Percentiles rank a stretch among this genome's conserved stretches.
These are phyloP conservation scores for Pseudogymnoascus sp. DNA, from an alignment of 2,329 filamentous ascomycete genomes.

Conservation along the genomic window DNA sequence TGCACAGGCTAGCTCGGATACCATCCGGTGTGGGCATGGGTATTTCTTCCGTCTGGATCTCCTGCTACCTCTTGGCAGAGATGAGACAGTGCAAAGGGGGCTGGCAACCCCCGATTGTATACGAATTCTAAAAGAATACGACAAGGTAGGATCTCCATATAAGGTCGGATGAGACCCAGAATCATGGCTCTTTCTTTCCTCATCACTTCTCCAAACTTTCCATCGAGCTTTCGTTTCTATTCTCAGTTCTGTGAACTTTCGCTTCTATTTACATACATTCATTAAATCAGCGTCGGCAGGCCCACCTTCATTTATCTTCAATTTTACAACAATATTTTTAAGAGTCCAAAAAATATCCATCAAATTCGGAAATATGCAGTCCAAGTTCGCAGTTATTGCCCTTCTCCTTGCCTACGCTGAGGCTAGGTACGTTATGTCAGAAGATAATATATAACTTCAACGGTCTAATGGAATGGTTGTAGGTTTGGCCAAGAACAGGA, in stretches of 20 bases:
- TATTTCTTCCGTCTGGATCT: not conserved
- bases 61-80: not conserved
- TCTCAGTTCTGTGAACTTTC: conserved; percentile 27
- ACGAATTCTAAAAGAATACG: not conserved
- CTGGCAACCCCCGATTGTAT: not conserved
- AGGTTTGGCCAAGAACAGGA: conserved; percentile 56
- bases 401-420: conserved; percentile 22
- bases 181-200: conserved; percentile 12
- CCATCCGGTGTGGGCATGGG: not conserved
- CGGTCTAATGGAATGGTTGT: conserved; percentile 12
- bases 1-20: not conserved
- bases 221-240: conserved; percentile 18
- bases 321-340: conserved; percentile 10
- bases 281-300: conserved; percentile 19
- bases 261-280: conserved; percentile 21
- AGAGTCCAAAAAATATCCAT: not conserved
- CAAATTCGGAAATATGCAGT: conserved; percentile 19
- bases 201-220: conserved; percentile 14
- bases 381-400: conserved; percentile 20
- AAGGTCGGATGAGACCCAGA: conserved; percentile 5
- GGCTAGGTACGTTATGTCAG: conserved; percentile 25
- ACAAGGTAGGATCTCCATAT: not conserved
- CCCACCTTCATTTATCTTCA: conserved; percentile 13
- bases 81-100: not conserved
- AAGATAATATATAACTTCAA: not conserved